Base-by-base conservation (phyloP, 192 early-diverging fungal species). In the Dispira simplex region DNA sequence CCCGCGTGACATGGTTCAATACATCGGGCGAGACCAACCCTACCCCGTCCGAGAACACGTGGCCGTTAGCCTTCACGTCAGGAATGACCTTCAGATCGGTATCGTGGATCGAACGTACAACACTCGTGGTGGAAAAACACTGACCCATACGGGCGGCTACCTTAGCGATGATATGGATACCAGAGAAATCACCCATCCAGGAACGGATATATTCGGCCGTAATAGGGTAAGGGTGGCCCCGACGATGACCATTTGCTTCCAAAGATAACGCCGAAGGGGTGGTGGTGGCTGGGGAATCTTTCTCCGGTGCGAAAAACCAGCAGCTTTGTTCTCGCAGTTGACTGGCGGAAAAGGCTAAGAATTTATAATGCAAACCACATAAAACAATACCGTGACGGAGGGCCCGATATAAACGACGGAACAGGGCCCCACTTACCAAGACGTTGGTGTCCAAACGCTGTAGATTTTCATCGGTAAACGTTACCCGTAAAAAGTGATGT, bases 111-210 rank as follows among this genome's bases (percentile, higher is more conserved):
- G 66, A 64, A 3, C 68, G 66, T 14, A 81, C 79, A 11, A 77
- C 76, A 0, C 71, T 69, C 1, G 88, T 88, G 8, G 83, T 81
- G 0, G 85, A 86, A 62, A 90, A 87, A 63, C 83, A 85, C 67
- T 89, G 89, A 0, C 84, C 84, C 73, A 85, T 81, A 5, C 84
- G 74, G 3, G 85, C 85, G 0, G 81, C 85, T 60, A 82, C 77
- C 48, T 85, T 83, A 10, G 87, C 87, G 5, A 86, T 83, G 46
- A 74, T 79, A 27, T 74, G 78, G 55, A 84, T 83, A 23, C 69
- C 68, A 0, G 71, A 75, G 55, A 91, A 90, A 28, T 81, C 67
- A 13, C 89, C 89, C 85, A 91, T 89, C 79, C 83, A 83, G 0
- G 51, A 27, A 3, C 79, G 74, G 46, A 91, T 85, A 28, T 64